Evolutionary conservation across 139 green algal genomes (phyloP).

Genomic region (Closterium sp.): DNA sequence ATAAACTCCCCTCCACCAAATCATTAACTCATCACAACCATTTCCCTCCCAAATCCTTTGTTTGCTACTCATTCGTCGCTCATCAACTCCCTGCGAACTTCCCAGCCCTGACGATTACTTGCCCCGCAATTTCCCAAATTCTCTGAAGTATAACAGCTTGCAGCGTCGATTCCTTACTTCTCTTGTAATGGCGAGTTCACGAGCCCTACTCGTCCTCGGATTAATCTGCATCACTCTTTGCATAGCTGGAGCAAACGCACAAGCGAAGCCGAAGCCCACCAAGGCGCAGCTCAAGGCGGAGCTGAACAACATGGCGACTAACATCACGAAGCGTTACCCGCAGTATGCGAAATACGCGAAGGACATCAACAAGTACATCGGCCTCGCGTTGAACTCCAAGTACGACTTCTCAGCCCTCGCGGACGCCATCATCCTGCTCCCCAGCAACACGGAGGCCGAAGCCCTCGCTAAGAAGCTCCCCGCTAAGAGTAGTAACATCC

Average conservation of each 20-base stretch:
- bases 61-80: background rate
- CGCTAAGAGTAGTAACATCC: background rate
- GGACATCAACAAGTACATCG: background rate
- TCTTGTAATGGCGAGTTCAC: background rate
- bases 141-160: too few relatives aligned
- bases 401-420: background rate
- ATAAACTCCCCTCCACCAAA: background rate
- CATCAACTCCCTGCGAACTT: background rate
- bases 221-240: background rate
- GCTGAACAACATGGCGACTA: background rate
- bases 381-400: background rate
- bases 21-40: background rate
- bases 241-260: background rate
- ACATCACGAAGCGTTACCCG: background rate
- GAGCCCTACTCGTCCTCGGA: background rate
- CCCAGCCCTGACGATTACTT: background rate
- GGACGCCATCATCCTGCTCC: background rate
- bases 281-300: background rate
- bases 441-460: background rate
- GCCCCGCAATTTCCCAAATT: background rate
- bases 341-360: background rate
- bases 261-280: background rate
- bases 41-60: background rate
- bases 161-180: background rate
- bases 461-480: background rate